phyloP scores from a whole-genome alignment of 495 filamentous ascomycete genomes.

The Cercophora newfieldiana region DNA sequence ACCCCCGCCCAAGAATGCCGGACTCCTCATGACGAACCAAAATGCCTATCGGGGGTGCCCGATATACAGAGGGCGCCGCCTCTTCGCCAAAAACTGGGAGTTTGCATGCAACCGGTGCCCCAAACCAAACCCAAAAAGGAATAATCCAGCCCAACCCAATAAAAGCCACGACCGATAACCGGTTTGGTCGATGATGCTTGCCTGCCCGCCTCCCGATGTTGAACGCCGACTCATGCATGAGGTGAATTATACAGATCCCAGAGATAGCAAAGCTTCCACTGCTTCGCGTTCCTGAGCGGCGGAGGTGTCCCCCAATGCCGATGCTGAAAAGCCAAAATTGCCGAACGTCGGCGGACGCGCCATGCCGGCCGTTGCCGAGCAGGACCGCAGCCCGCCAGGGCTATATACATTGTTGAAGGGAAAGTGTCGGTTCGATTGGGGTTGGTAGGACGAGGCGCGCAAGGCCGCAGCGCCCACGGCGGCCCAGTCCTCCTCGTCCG shows the following conservation, averaged over 20 bases:
- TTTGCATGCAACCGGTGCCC: slow-evolving; percentile 9
- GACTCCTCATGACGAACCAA: slow-evolving; percentile 11
- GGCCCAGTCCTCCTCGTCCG: slow-evolving; percentile 98
- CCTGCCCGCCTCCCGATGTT: slow-evolving; percentile 26
- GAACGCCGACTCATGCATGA: slow-evolving; percentile 51
- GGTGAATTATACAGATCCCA: slow-evolving; percentile 78
- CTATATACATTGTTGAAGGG: slow-evolving; percentile 50
- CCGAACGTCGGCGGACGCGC: slow-evolving; percentile 47
- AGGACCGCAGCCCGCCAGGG: slow-evolving; percentile 45
- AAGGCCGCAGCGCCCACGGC: slow-evolving; percentile 83
- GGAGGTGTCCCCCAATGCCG: slow-evolving; percentile 51
- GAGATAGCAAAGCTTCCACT: slow-evolving; percentile 77
- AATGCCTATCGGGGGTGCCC: background rate
- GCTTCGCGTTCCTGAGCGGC: slow-evolving; percentile 79
- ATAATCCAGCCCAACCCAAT: slow-evolving; percentile 11
- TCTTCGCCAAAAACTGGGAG: background rate
- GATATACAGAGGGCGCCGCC: slow-evolving; percentile 7
- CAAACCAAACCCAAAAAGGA: slow-evolving; percentile 15
- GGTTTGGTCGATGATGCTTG: slow-evolving; percentile 18
- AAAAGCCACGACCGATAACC: slow-evolving; percentile 18
- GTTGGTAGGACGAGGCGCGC: slow-evolving; percentile 65
- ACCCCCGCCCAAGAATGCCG: background rate
- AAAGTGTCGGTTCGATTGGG: slow-evolving; percentile 34
- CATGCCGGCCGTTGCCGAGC: slow-evolving; percentile 47
- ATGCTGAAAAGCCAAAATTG: slow-evolving; percentile 49